Percentiles rank a stretch among this genome's conserved stretches.
Evolutionary conservation across 2,329 filamentous ascomycete species (phyloP).

Genomic region (Fusarium pilosicola): DNA sequence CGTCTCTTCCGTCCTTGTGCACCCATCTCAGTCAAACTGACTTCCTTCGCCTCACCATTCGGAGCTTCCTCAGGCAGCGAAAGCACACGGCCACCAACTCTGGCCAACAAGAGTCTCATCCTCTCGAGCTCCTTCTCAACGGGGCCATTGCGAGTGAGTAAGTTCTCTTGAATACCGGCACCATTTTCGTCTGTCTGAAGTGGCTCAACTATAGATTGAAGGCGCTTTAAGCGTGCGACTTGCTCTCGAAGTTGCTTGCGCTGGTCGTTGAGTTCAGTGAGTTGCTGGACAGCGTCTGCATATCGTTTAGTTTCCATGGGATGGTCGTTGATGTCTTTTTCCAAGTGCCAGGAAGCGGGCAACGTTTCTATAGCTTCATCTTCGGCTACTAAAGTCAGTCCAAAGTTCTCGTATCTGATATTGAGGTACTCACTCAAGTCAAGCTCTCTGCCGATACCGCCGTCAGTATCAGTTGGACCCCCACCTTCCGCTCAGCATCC

Average conservation of each 20-base stretch:
- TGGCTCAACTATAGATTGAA: constrained; percentile 63
- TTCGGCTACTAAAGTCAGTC: constrained; percentile 48
- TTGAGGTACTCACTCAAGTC: constrained; percentile 55
- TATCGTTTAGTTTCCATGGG: constrained; percentile 64
- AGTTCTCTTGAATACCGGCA: constrained; percentile 68
- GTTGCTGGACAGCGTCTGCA: constrained; percentile 57
- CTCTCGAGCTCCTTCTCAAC: constrained; percentile 73
- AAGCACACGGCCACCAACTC: constrained; percentile 65
- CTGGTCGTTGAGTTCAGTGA: constrained; percentile 60
- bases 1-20: constrained; percentile 38
- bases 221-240: constrained; percentile 59
- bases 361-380: constrained; percentile 57
- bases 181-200: constrained; percentile 43
- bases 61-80: constrained; percentile 26
- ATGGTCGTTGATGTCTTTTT: constrained; percentile 49
- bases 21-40: constrained; percentile 22
- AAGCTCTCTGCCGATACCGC: constrained; percentile 51
- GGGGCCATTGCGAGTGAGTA: constrained; percentile 72
- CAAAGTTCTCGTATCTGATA: background rate
- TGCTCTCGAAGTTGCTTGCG: constrained; percentile 50
- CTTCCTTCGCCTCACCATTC: background rate
- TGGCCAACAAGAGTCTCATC: constrained; percentile 70
- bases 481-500: constrained; percentile 54
- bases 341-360: constrained; percentile 58
- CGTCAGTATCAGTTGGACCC: constrained; percentile 50